Conservation (phyloP, 1,284 basidiomycete genomes). For the Mycena citricolor region DNA sequence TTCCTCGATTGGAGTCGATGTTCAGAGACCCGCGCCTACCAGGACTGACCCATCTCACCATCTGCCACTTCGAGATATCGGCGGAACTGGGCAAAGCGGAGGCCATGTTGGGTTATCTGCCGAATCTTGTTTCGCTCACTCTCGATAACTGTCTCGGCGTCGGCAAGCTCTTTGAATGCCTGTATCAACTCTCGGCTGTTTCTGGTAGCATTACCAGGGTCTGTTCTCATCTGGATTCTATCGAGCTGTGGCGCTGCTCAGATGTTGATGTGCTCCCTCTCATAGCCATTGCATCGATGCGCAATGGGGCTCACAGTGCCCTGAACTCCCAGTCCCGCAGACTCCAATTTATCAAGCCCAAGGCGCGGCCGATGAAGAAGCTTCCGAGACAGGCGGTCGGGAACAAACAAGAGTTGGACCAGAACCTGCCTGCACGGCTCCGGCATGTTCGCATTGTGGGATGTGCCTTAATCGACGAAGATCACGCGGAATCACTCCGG, state of each 20-base stretch:
- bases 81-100: constrained; percentile 29
- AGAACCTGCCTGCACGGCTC: constrained; percentile 36
- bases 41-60: constrained; percentile 36
- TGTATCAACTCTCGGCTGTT: constrained; percentile 29
- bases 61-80: constrained; percentile 34
- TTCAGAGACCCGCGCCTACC: constrained; percentile 40
- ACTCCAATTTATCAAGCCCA: too few species aligned
- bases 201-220: constrained; percentile 35
- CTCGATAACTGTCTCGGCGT: constrained; percentile 35
- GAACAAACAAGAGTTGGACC: constrained; percentile 35
- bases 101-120: constrained; percentile 37
- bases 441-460: constrained; percentile 40
- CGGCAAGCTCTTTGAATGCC: constrained; percentile 28
- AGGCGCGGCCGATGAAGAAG: constrained; percentile 33
- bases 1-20: constrained; percentile 37
- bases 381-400: constrained; percentile 28
- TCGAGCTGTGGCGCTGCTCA: constrained; percentile 49
- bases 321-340: too few species aligned
- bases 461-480: constrained; percentile 34
- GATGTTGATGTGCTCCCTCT: constrained; percentile 41
- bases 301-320: constrained; percentile 40
- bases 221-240: constrained; percentile 48
- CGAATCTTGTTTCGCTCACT: constrained; percentile 34
- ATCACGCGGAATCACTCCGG: constrained; percentile 37
- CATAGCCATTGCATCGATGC: constrained; percentile 35